Percentiles rank a stretch among this genome's conserved stretches.
Evolutionary conservation across 192 early-diverging fungal species (phyloP).

Genomic region (Backusella tuberculispora): DNA sequence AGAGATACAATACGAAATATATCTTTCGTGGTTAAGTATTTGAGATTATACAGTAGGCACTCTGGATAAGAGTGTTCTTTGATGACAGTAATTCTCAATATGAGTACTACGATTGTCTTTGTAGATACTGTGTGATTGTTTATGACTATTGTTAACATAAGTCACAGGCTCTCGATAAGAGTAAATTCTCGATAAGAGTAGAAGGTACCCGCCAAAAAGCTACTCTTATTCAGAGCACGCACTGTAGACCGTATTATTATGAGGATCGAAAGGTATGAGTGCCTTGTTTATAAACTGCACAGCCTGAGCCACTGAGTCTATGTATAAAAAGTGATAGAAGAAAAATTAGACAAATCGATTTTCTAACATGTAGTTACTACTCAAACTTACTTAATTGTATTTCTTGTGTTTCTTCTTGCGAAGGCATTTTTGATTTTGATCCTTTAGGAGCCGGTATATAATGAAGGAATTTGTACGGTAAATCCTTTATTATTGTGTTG

Average conservation of each 20-base stretch:
- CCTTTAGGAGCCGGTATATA: background rate
- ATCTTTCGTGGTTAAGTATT: conserved; percentile 13
- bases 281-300: conserved; percentile 14
- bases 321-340: background rate
- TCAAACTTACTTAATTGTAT: conserved; percentile 16
- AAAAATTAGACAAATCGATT: conserved; percentile 16
- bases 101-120: too few relatives aligned
- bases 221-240: too few relatives aligned
- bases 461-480: conserved; percentile 11
- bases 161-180: too few relatives aligned
- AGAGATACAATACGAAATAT: conserved; percentile 14
- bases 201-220: too few relatives aligned
- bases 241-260: too few relatives aligned
- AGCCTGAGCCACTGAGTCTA: conserved; percentile 15
- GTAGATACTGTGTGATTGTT: too few relatives aligned
- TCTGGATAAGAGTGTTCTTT: too few relatives aligned
- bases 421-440: conserved; percentile 3
- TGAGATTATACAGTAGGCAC: too few relatives aligned
- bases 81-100: too few relatives aligned
- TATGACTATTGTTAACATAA: too few relatives aligned
- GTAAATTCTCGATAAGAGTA: too few relatives aligned
- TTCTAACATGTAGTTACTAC: conserved; percentile 12
- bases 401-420: background rate
- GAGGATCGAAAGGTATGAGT: conserved; percentile 9
- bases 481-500: background rate